These are phyloP conservation scores for Clonostachys chloroleuca DNA, from an alignment of 2,329 filamentous ascomycete genomes.

Conservation along the genomic window DNA sequence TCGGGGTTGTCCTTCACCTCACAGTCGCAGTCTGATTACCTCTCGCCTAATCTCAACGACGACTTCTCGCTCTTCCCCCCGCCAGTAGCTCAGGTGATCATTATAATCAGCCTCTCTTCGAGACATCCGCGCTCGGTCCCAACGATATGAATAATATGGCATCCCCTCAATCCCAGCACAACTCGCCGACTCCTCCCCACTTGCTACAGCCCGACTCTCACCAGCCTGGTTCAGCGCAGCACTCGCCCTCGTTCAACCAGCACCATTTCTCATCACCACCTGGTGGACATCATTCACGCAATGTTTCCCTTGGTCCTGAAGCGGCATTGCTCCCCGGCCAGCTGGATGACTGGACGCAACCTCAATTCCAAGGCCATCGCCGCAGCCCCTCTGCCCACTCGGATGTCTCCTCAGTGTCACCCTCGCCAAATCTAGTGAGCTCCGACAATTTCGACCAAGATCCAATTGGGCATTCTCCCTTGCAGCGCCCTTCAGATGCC, in stretches of 20 bases:
- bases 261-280: conserved; percentile 43
- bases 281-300: conserved; percentile 45
- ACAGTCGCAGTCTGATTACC: conserved; percentile 37
- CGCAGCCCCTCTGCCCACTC: conserved; percentile 87
- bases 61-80: conserved; percentile 67
- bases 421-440: conserved; percentile 76
- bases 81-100: conserved; percentile 48
- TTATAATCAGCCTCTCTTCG: conserved; percentile 59
- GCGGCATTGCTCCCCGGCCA: conserved; percentile 51
- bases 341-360: conserved; percentile 45
- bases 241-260: conserved; percentile 53
- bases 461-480: conserved; percentile 71
- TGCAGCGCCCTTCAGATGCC: conserved; percentile 70
- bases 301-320: conserved; percentile 51
- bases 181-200: conserved; percentile 52
- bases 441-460: conserved; percentile 75
- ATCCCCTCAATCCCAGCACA: conserved; percentile 44
- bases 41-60: conserved; percentile 46
- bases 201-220: conserved; percentile 44
- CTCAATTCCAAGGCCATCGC: conserved; percentile 75
- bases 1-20: conserved; percentile 32
- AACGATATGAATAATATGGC: conserved; percentile 49
- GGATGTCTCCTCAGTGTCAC: conserved; percentile 80
- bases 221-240: conserved; percentile 42
- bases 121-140: conserved; percentile 35